A percentile compares a stretch with the other conserved stretches of the same genome.
Conservation (phyloP, 345 rosid species). For the Citrus trifoliata region DNA sequence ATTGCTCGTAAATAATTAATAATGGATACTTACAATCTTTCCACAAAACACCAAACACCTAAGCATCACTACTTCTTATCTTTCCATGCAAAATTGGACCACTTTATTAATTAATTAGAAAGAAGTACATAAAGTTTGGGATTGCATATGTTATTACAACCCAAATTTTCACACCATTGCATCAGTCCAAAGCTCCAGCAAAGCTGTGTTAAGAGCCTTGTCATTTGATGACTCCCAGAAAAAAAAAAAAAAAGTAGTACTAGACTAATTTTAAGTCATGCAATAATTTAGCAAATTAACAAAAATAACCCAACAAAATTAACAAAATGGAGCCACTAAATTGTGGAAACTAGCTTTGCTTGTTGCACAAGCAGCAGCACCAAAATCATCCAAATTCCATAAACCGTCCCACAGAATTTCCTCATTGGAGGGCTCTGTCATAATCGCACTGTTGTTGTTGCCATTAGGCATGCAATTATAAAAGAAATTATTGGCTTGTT, state of each 20-base stretch:
- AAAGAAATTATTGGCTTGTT: constrained; percentile 11
- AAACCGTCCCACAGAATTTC: constrained; percentile 61
- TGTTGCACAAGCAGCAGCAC: constrained; percentile 28
- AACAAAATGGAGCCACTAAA: constrained; percentile 50
- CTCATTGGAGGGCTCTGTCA: constrained; percentile 35
- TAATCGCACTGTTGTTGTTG: constrained; percentile 22
- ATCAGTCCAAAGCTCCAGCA: constrained; percentile 21
- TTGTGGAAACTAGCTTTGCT: constrained; percentile 40
- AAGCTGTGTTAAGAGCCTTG: constrained; percentile 10
- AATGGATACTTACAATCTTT: background rate
- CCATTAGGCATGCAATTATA: constrained; percentile 19
- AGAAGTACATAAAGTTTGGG: constrained; percentile 11
- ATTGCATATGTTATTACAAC: background rate
- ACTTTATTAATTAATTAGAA: constrained; percentile 8
- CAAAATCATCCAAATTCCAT: constrained; percentile 71
- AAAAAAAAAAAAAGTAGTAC: background rate
- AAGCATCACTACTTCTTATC: background rate
- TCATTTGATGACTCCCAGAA: constrained; percentile 8
- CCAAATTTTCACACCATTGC: constrained; percentile 9
- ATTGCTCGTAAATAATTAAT: background rate
- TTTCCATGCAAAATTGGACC: constrained; percentile 14
- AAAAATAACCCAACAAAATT: background rate
- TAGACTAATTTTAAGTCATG: background rate
- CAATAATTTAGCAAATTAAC: background rate
- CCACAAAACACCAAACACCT: background rate